These are phyloP conservation scores for Glycine soja DNA, from an alignment of 306 rosid species.

Conservation along the genomic window DNA sequence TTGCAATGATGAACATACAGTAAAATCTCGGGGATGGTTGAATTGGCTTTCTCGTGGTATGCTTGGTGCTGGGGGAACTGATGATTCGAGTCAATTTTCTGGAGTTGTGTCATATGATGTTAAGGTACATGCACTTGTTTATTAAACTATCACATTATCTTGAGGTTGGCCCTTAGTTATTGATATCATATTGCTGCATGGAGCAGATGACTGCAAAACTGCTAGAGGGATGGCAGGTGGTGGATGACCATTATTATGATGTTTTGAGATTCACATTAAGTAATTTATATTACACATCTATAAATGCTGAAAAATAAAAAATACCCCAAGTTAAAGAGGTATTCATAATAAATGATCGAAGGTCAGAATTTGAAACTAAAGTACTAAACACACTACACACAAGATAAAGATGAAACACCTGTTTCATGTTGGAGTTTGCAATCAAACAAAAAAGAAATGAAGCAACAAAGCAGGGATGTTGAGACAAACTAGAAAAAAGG, in stretches of 20 bases:
- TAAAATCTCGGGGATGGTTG: conserved; percentile 89
- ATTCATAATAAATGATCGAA: neutral
- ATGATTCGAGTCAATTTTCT: conserved; percentile 92
- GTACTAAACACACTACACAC: neutral
- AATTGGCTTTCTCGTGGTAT: conserved; percentile 97
- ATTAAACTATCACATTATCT: conserved; percentile 6
- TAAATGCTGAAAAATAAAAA: neutral
- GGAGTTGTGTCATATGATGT: conserved; percentile 94
- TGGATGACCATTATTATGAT: neutral
- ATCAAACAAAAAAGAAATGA: neutral
- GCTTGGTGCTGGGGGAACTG: conserved; percentile 99
- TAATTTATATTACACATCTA: neutral
- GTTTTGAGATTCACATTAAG: neutral
- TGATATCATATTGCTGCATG: neutral
- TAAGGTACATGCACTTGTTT: conserved; percentile 63
- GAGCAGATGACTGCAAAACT: neutral
- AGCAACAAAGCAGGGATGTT: neutral
- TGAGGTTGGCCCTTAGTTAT: neutral
- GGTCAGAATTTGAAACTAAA: neutral
- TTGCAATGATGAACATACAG: conserved; percentile 65
- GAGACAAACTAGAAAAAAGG: neutral
- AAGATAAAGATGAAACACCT: neutral
- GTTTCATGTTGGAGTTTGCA: neutral
- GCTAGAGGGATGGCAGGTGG: neutral
- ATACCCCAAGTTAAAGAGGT: neutral